Evolutionary conservation across 2,329 filamentous ascomycete genomes (phyloP).

Genomic region (Colletotrichum sublineola): DNA sequence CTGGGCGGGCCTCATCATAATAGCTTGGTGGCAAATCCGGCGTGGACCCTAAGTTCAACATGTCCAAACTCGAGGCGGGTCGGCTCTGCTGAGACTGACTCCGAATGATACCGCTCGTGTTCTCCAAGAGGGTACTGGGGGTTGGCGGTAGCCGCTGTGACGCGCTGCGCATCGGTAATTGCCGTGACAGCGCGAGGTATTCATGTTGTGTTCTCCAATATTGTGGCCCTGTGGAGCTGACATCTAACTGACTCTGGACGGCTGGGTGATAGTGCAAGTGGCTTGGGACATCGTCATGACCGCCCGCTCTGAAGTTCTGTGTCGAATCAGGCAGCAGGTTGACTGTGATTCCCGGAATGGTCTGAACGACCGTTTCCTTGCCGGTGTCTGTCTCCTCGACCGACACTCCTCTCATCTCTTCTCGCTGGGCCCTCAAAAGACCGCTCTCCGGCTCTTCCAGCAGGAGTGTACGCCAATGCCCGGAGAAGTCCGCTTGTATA

Average conservation of each 20-base stretch:
- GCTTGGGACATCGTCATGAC: too few species aligned
- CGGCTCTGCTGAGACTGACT: background rate
- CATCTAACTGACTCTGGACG: background rate
- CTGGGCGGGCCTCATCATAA: background rate
- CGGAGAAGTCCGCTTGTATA: background rate
- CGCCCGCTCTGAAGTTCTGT: background rate
- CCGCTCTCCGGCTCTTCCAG: background rate
- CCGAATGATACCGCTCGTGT: background rate
- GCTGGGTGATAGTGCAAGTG: too few species aligned
- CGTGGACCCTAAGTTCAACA: background rate
- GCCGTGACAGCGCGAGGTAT: background rate
- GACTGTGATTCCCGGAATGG: background rate
- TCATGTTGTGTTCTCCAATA: background rate
- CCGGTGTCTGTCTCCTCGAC: conserved; percentile 17
- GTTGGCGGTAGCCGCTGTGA: background rate
- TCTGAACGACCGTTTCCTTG: conserved; percentile 6
- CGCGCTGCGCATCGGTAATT: background rate
- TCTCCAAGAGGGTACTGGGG: background rate
- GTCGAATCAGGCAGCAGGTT: background rate
- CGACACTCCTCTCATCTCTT: background rate
- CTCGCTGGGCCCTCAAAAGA: background rate
- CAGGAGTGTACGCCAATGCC: background rate
- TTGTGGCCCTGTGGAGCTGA: background rate
- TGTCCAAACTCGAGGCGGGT: background rate
- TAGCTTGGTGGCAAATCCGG: background rate